phyloP scores from a whole-genome alignment of 352 stramenopile genomes.

The Plasmopara muralis region DNA sequence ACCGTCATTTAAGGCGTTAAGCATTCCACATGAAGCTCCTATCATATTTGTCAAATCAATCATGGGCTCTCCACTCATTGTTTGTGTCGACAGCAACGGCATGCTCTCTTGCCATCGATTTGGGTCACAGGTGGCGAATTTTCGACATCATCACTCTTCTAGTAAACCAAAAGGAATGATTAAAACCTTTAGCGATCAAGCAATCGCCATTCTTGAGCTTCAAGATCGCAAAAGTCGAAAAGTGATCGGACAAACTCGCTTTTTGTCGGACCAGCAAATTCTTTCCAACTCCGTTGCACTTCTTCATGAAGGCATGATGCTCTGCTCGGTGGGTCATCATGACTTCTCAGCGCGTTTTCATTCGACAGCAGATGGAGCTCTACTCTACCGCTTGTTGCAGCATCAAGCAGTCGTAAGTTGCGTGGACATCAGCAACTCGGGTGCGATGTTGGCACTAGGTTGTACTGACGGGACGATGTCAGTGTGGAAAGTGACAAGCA shows the following conservation, averaged over 20 bases:
- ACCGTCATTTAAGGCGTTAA: conserved; percentile 23
- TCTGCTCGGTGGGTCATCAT: conserved; percentile 64
- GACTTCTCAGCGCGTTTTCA: conserved; percentile 76
- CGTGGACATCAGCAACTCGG: conserved; percentile 39
- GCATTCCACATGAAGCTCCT: conserved; percentile 53
- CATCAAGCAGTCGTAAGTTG: conserved; percentile 68
- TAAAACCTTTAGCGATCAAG: conserved; percentile 16
- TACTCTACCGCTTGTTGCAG: conserved; percentile 67
- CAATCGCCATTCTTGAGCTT: conserved; percentile 44
- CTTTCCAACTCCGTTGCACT: conserved; percentile 35
- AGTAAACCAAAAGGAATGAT: conserved; percentile 9
- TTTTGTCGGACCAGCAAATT: conserved; percentile 23
- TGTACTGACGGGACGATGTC: conserved; percentile 70
- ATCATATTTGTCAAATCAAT: conserved; percentile 50
- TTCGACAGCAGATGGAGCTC: conserved; percentile 54
- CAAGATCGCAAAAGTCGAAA: conserved; percentile 62
- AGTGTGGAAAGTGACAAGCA: conserved; percentile 66
- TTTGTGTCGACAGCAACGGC: conserved; percentile 65
- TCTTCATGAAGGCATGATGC: conserved; percentile 43
- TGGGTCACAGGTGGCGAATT: conserved; percentile 41
- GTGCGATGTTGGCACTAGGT: conserved; percentile 45
- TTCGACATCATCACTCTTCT: conserved; percentile 28
- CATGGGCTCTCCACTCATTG: conserved; percentile 34
- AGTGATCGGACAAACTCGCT: conserved; percentile 39
- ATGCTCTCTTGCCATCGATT: conserved; percentile 70